phyloP scores from a whole-genome alignment of 768 basidiomycete genomes.

The Leccinum broughii region DNA sequence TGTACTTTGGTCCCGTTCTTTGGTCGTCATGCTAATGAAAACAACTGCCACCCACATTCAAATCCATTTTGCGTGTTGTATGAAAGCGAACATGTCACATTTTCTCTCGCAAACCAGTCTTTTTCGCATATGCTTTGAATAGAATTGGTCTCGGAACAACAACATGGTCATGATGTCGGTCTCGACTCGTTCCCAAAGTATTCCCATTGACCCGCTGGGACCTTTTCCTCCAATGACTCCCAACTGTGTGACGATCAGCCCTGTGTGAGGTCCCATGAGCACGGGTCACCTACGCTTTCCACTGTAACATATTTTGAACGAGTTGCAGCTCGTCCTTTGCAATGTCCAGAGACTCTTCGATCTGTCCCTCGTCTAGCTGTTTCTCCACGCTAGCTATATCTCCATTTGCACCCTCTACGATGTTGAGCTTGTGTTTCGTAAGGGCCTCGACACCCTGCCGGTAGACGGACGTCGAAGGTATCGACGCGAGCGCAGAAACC shows the following conservation, averaged over 20 bases:
- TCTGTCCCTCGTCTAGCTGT: slow-evolving; percentile 78
- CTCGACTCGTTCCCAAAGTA: slow-evolving; percentile 62
- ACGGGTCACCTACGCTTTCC: slow-evolving; percentile 80
- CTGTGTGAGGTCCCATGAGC: background rate
- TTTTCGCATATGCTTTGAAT: slow-evolving; percentile 3
- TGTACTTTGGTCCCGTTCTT: slow-evolving; percentile 6
- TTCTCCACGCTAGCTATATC: slow-evolving; percentile 69
- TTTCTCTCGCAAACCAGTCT: background rate
- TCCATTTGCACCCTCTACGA: slow-evolving; percentile 68
- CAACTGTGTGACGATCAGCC: slow-evolving; percentile 51
- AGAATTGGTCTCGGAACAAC: slow-evolving; percentile 1
- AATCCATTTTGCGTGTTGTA: slow-evolving; percentile 14
- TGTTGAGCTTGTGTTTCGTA: slow-evolving; percentile 73
- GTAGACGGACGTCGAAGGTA: slow-evolving; percentile 86
- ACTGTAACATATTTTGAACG: slow-evolving; percentile 83
- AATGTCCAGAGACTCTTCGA: slow-evolving; percentile 82
- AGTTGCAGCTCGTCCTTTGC: slow-evolving; percentile 81
- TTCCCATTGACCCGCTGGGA: slow-evolving; percentile 85
- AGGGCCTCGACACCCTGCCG: slow-evolving; percentile 86
- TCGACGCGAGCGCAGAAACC: slow-evolving; percentile 60
- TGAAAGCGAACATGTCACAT: background rate
- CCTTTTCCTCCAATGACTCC: slow-evolving; percentile 84
- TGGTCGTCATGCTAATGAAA: slow-evolving; percentile 12
- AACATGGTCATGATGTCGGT: slow-evolving; percentile 35
- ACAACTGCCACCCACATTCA: slow-evolving; percentile 11